Evolutionary conservation across 495 filamentous ascomycete genomes (phyloP), one percentile per base, ranked within the genome.

Genomic region (Halenospora varia): DNA sequence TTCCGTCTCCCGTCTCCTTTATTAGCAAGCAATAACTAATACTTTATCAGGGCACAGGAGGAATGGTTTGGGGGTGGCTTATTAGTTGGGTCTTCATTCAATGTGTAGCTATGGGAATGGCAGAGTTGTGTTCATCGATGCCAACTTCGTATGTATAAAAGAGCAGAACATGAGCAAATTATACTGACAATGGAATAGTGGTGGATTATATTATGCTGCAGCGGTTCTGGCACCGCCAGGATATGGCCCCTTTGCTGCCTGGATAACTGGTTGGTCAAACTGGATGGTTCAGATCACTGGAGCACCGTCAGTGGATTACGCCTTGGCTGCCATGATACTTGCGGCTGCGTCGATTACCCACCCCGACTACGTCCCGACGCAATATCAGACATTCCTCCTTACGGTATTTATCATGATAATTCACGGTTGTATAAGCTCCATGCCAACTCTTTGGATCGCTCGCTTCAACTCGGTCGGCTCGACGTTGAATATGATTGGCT

Each of bases 21-120:
- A n/a, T n/a, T n/a, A n/a, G n/a, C n/a, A n/a, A n/a, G n/a, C n/a
- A n/a, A n/a, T n/a, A n/a, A n/a, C n/a, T n/a, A n/a, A n/a, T n/a
- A n/a, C n/a, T n/a, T n/a, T n/a, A n/a, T n/a, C n/a, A n/a, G n/a
- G 88, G 88, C 10, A 88, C 86, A 1, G 87, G 83, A 11, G 87
- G 86, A n/a, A 90, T 90, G 86, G 85, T 85, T 1, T 90, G 88
- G 88, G 88, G 88, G 17, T 92, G 88, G 88, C 71, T 92, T 26
- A 75, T 91, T 53, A 85, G 85, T 22, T 88, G 89, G 77, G 49
- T 84, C 13, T 89, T 88, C 53, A 89, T 92, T 50, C 81, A 89
- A 66, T 88, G 82, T 65, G 80, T 91, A 56, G 86, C 85, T 3
- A 76, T 82, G 72, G 73, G 77, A 39, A 86, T 87, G 83, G 83